Conservation (phyloP, 1,139 yeast species). For the Lodderomyces oxycetoniae region DNA sequence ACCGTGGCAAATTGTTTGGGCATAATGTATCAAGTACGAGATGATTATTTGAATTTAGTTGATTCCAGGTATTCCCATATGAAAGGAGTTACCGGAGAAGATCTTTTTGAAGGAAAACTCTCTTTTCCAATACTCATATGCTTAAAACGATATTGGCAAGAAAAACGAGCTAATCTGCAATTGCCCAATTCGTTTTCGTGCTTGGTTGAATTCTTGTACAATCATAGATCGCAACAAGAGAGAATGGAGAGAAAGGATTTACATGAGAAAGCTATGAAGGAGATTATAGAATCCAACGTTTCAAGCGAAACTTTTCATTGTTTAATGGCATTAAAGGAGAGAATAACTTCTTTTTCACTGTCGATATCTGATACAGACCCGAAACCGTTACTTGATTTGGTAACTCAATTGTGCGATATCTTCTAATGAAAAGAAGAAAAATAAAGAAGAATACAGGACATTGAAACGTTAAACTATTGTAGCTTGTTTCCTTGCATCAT, state of each 20-base stretch:
- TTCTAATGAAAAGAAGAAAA: no score
- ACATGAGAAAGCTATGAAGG: background rate
- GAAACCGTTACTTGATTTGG: no score
- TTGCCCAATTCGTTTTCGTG: background rate
- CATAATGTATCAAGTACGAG: constrained; percentile 75
- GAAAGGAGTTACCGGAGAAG: constrained; percentile 79
- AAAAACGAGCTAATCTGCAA: no score
- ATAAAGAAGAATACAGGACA: no score
- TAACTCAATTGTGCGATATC: no score
- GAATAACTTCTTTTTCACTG: no score
- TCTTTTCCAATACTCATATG: constrained; percentile 79
- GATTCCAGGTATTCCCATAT: constrained; percentile 50
- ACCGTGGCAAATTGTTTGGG: constrained; percentile 78
- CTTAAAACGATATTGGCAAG: constrained; percentile 11
- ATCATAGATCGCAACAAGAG: background rate
- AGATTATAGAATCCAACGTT: background rate
- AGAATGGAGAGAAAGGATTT: background rate
- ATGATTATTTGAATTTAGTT: constrained; percentile 67
- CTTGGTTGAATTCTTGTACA: background rate
- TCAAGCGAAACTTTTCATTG: background rate
- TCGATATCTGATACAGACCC: no score
- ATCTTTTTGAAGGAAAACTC: constrained; percentile 82
- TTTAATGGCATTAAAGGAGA: no score
- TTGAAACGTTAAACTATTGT: no score
- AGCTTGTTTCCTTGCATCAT: no score